Evolutionary conservation across 352 stramenopile genomes (phyloP).

Genomic region (Globisporangium irregulare): DNA sequence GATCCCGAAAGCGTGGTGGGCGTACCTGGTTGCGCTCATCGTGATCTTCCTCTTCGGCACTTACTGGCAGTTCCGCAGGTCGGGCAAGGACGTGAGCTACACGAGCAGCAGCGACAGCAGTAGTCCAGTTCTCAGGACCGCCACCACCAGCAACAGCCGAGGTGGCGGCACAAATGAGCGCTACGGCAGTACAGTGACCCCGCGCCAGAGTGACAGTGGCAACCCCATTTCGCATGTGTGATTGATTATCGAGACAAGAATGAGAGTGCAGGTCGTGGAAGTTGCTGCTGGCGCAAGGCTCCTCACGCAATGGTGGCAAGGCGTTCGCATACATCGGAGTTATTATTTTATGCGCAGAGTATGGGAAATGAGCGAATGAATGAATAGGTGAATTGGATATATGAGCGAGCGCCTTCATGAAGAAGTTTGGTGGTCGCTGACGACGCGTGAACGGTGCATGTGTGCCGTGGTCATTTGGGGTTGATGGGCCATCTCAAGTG

Average conservation of each 20-base stretch:
- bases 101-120: background rate
- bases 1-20: slow-evolving; percentile 60
- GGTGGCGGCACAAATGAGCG: background rate
- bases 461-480: no score
- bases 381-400: no score
- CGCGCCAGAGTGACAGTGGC: background rate
- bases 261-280: background rate
- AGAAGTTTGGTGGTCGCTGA: no score
- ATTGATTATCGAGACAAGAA: background rate
- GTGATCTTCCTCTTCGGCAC: slow-evolving; percentile 43
- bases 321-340: no score
- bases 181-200: background rate
- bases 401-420: no score
- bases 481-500: no score
- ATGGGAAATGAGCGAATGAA: no score
- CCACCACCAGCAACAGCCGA: background rate
- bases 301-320: no score
- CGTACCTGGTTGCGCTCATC: slow-evolving; percentile 50
- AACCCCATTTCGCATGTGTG: slow-evolving; percentile 1
- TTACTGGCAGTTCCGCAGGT: slow-evolving; percentile 27
- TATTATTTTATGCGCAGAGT: no score
- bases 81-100: slow-evolving; percentile 17
- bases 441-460: no score
- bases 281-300: background rate
- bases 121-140: background rate